A percentile compares a stretch with the other conserved stretches of the same genome.
Evolutionary conservation across 768 basidiomycete species (phyloP).

Genomic region (Hericium rajendrae): DNA sequence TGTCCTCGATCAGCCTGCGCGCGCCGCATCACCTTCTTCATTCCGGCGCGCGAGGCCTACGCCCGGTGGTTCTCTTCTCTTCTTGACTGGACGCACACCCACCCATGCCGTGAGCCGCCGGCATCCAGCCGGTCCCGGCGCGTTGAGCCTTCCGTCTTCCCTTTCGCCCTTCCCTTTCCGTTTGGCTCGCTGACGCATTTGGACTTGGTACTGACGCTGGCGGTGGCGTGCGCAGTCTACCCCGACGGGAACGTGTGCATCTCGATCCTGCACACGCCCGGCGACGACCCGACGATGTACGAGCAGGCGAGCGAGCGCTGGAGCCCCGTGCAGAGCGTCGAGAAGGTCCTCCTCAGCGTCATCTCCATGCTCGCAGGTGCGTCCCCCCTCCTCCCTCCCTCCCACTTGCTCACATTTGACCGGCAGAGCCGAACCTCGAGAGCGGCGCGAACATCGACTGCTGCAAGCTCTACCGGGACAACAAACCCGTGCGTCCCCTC

Average conservation of each 20-base stretch:
- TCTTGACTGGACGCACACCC: no score
- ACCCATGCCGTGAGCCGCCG: no score
- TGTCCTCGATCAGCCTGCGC: no score
- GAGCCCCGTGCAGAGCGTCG: constrained; percentile 98
- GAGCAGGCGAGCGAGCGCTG: constrained; percentile 94
- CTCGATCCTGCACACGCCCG: constrained; percentile 92
- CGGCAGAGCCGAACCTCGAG: constrained; percentile 96
- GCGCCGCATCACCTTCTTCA: no score
- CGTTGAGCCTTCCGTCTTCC: background rate
- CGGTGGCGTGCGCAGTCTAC: constrained; percentile 74
- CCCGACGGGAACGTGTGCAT: constrained; percentile 96
- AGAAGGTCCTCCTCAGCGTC: constrained; percentile 93
- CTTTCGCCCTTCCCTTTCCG: no score
- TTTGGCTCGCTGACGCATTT: background rate
- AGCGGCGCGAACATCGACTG: constrained; percentile 96
- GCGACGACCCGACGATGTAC: constrained; percentile 87
- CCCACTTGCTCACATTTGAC: no score
- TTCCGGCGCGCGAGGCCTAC: no score
- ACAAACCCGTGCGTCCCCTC: constrained; percentile 39
- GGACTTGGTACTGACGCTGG: no score
- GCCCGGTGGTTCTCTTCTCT: no score
- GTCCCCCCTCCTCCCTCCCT: constrained; percentile 15
- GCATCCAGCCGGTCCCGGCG: no score
- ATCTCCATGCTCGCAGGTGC: constrained; percentile 93
- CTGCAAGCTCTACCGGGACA: constrained; percentile 92